Evolutionary conservation across 345 rosid species (phyloP).

Genomic region (Gossypium australe): DNA sequence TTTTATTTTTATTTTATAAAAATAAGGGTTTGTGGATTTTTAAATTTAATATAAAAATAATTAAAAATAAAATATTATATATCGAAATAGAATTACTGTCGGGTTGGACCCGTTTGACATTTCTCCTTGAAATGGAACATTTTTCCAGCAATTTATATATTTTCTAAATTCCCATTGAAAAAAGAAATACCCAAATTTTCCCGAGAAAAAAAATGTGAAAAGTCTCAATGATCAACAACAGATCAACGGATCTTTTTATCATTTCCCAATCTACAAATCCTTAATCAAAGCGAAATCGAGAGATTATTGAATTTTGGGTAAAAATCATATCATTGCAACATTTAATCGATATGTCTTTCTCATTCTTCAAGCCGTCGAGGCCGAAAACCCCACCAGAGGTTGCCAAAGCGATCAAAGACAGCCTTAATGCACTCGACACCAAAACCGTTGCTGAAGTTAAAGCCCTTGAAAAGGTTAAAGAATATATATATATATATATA

Average conservation of each 20-base stretch:
- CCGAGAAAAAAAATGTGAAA: not conserved
- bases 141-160: not conserved
- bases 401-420: constrained; percentile 69
- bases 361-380: constrained; percentile 91
- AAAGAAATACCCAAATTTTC: not conserved
- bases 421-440: constrained; percentile 88
- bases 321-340: not conserved
- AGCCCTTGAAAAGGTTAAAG: constrained; percentile 80
- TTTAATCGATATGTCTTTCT: constrained; percentile 63
- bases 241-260: not conserved
- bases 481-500: not conserved
- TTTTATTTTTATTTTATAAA: too few species aligned
- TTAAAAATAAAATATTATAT: too few species aligned
- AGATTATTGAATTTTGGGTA: not conserved
- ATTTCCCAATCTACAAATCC: constrained; percentile 5
- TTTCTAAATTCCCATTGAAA: not conserved
- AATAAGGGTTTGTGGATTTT: too few species aligned
- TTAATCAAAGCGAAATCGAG: not conserved
- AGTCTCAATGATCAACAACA: not conserved
- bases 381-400: constrained; percentile 87
- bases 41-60: too few species aligned
- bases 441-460: constrained; percentile 90
- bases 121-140: not conserved
- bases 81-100: too few species aligned
- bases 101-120: not conserved